Evolutionary conservation across 2,329 filamentous ascomycete genomes (phyloP), one percentile per base, ranked within the genome.

Genomic region (Colletotrichum trifolii): DNA sequence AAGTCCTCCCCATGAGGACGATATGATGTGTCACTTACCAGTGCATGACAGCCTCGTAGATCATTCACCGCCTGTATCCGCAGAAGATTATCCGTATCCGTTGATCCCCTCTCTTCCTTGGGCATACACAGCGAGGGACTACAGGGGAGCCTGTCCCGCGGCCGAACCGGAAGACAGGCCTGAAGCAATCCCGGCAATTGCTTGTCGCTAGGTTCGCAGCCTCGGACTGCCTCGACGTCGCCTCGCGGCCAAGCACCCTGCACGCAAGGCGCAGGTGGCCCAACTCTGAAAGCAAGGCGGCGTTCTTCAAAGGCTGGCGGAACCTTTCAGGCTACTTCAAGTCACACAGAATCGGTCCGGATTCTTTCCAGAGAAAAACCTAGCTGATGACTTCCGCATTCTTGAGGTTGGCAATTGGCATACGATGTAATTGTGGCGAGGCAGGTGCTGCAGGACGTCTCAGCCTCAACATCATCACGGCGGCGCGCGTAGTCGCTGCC

Each of bases 21-120:
- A 57, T 58, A 17, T 66, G 63, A 66, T 36, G 63, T 11, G 53
- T 66, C 63, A 57, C 63, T 38, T 57, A 56, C 62, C 57, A 62
- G 36, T 36, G 34, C 38, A 47, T 55, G 34, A 42, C 57, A 65
- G 63, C 47, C 59, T 54, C 52, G 58, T 62, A 56, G 63, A 66
- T 66, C 59, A 47, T 42, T 62, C 63, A 66, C 63, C 63, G 63
- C 63, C 58, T 62, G 53, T 25, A 25, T 25, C 25, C 25, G 25
- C 25, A 25, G 25, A 25, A 25, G 25, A 25, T 4, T 25, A 25
- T 25, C 25, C 25, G 25, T 25, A 25, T 25, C 4, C 25, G 25
- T 25, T 25, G 25, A 36, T 36, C 15, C 38, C n/a, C 17, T 49
- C 33, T 42, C 13, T 54, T 39, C 36, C 58, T 42, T 42, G 45